phyloP scores from a whole-genome alignment of 2,329 filamentous ascomycete genomes.

The Remersonia thermophila region DNA sequence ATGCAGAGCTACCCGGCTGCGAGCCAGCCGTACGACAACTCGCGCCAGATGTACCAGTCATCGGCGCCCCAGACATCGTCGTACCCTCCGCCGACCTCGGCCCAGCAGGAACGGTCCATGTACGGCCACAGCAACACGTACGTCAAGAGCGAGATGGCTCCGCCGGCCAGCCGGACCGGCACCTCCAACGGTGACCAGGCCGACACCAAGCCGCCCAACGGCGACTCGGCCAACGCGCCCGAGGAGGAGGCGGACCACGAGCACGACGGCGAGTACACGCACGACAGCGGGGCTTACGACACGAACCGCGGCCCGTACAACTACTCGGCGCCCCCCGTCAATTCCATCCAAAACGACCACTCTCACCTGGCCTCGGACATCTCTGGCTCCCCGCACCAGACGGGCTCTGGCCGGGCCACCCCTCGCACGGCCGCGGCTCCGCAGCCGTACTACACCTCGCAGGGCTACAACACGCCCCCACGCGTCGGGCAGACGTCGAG shows the following conservation, averaged over 20 bases:
- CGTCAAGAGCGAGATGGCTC: slow-evolving; percentile 80
- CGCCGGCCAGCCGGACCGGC: slow-evolving; percentile 52
- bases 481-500: slow-evolving; percentile 57
- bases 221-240: slow-evolving; percentile 42
- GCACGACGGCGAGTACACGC: slow-evolving; percentile 74
- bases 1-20: slow-evolving; percentile 65
- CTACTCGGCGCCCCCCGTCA: slow-evolving; percentile 59
- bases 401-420: slow-evolving; percentile 71
- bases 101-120: slow-evolving; percentile 49
- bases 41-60: slow-evolving; percentile 66
- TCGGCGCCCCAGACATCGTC: slow-evolving; percentile 56
- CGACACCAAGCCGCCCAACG: slow-evolving; percentile 53
- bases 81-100: slow-evolving; percentile 52
- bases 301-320: slow-evolving; percentile 62
- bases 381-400: slow-evolving; percentile 71
- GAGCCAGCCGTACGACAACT: slow-evolving; percentile 61
- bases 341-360: slow-evolving; percentile 57
- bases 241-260: slow-evolving; percentile 63
- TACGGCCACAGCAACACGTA: slow-evolving; percentile 55
- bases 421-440: slow-evolving; percentile 64
- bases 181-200: slow-evolving; percentile 48
- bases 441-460: slow-evolving; percentile 60
- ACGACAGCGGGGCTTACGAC: slow-evolving; percentile 65
- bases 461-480: slow-evolving; percentile 69
- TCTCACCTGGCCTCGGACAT: slow-evolving; percentile 71